A percentile compares a stretch with the other conserved stretches of the same genome.
These are phyloP conservation scores for Saccharomyces uvarum DNA, from an alignment of 1,139 yeast genomes.

Conservation along the genomic window DNA sequence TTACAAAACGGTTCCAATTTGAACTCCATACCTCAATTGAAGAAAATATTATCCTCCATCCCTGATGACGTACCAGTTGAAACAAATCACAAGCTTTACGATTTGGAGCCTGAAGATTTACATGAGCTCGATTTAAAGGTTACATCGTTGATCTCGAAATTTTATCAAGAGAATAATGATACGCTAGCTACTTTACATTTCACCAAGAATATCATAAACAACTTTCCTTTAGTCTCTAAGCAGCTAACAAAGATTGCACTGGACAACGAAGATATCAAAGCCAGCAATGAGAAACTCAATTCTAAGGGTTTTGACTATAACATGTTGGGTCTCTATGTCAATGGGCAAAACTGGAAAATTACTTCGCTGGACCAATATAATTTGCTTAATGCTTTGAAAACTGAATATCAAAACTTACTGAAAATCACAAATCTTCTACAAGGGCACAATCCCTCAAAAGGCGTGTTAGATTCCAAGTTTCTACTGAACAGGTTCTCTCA, in stretches of 20 bases:
- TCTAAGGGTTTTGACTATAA: constrained; percentile 25
- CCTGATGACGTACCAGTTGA: constrained; percentile 2
- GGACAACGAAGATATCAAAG: constrained; percentile 9
- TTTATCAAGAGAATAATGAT: constrained; percentile 21
- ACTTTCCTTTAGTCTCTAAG: constrained; percentile 45
- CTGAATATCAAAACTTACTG: constrained; percentile 15
- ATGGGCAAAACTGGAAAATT: constrained; percentile 44
- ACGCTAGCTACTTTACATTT: constrained; percentile 31
- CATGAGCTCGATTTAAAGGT: constrained; percentile 41
- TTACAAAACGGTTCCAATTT: not conserved
- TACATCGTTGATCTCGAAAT: constrained; percentile 38
- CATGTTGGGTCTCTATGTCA: constrained; percentile 47
- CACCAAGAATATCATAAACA: constrained; percentile 37
- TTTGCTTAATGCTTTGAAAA: constrained; percentile 15
- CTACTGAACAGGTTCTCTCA: constrained; percentile 17
- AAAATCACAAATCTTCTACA: constrained; percentile 2
- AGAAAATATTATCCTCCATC: not conserved
- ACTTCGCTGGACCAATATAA: constrained; percentile 19
- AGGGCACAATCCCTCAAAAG: constrained; percentile 1
- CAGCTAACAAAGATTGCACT: constrained; percentile 15
- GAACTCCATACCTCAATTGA: not conserved
- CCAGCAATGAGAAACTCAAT: constrained; percentile 12
- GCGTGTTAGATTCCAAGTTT: constrained; percentile 8
- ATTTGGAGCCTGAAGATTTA: constrained; percentile 34
- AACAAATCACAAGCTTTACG: constrained; percentile 25